phyloP scores from a whole-genome alignment of 208 protist species.

The Acanthamoeba royreba region DNA sequence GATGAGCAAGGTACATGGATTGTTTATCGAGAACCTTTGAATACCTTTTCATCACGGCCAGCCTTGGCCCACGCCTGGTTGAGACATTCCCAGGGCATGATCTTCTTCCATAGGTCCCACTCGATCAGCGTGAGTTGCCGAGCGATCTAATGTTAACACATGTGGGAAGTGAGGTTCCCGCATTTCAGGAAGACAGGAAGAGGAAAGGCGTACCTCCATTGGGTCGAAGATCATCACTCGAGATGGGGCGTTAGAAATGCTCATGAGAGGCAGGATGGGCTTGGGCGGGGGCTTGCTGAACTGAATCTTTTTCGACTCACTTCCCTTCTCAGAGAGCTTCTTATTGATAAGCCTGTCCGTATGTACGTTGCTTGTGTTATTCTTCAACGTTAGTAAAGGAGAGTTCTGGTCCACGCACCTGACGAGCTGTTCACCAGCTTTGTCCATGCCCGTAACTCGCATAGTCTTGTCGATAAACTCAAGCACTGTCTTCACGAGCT shows the following conservation, averaged over 20 bases:
- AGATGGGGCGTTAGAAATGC: background rate
- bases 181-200: background rate
- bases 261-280: background rate
- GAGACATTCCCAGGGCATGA: slow-evolving; percentile 66
- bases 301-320: background rate
- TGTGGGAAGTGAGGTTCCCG: background rate
- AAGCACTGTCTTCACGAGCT: slow-evolving; percentile 3
- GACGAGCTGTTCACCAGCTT: background rate
- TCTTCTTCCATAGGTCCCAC: slow-evolving; percentile 56
- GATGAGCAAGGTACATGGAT: background rate
- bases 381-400: background rate
- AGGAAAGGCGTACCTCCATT: background rate
- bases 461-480: slow-evolving; percentile 50
- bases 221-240: background rate
- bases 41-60: slow-evolving; percentile 40
- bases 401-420: background rate
- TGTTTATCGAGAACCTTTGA: too few species aligned
- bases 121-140: slow-evolving; percentile 72
- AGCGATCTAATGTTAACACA: slow-evolving; percentile 51
- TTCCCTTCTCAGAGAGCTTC: slow-evolving; percentile 12
- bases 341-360: slow-evolving; percentile 10
- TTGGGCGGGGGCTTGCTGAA: slow-evolving; percentile 20
- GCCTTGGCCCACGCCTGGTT: slow-evolving; percentile 62
- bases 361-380: background rate
- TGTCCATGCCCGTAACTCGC: slow-evolving; percentile 26